These are phyloP conservation scores for Bromus sterilis DNA, from an alignment of 176 grass and related monocot species.

Conservation along the genomic window DNA sequence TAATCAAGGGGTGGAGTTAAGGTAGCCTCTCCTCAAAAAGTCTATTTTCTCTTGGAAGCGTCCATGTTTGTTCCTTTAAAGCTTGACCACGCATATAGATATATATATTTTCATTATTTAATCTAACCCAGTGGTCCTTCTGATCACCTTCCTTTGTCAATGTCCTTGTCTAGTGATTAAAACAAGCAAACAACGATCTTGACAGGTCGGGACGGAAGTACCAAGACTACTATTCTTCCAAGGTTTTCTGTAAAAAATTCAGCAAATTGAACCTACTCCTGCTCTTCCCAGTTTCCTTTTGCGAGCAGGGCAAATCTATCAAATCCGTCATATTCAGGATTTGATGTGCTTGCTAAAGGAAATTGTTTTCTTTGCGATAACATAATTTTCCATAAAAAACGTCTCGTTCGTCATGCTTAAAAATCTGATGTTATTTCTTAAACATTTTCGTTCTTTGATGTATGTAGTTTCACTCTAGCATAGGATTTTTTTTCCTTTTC, in stretches of 20 bases:
- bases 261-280: not conserved
- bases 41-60: slow-evolving; percentile 9
- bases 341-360: too few species aligned
- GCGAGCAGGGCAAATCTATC: too few species aligned
- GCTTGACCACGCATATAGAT: not conserved
- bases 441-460: too few species aligned
- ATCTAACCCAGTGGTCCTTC: slow-evolving; percentile 3
- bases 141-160: slow-evolving; percentile 31
- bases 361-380: too few species aligned
- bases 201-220: not conserved
- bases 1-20: not conserved
- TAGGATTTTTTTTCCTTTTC: too few species aligned
- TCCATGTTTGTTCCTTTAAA: slow-evolving; percentile 9
- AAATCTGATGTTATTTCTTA: too few species aligned
- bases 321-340: too few species aligned
- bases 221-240: slow-evolving; percentile 25
- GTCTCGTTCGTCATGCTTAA: too few species aligned
- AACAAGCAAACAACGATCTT: slow-evolving; percentile 5
- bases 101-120: not conserved
- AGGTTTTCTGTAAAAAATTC: slow-evolving; percentile 10
- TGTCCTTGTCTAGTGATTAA: not conserved
- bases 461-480: too few species aligned
- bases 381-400: too few species aligned
- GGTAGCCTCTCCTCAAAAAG: not conserved
- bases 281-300: too few species aligned